Evolutionary conservation across 2,329 filamentous ascomycete species (phyloP), one percentile per base, ranked within the genome.

Genomic region (Verticillium longisporum): DNA sequence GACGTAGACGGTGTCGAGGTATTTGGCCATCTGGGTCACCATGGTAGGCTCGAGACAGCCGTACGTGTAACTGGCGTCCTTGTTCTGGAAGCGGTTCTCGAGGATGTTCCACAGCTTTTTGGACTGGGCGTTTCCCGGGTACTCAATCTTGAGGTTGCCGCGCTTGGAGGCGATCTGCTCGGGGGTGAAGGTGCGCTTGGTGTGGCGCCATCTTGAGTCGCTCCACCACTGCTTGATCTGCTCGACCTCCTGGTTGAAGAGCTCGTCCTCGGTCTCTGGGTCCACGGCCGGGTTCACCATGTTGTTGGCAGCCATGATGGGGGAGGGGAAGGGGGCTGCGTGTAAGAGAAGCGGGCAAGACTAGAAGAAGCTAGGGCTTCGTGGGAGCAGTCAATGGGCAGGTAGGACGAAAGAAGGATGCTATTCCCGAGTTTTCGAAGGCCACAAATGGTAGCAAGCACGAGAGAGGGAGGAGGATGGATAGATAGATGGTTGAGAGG

Each of bases 21-120:
- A 98, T 78, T 98, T 97, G 70, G 94, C 94, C 95, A 99, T 99
- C 77, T 99, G 95, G 33, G 95, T 98, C 74, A 99, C 85, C 91
- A 97, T 97, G 61, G 96, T 97, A 11, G 95, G 95, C 73, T 99
- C 95, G 66, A 99, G 83, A 78, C 95, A 98, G 71, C 95, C 95
- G 73, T 97, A 99, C 61, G 95, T 99, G 80, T 89, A 96, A 77
- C 91, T 96, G 56, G 91, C 91, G 71, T 95, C 90, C 70, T 87
- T 86, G 72, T 84, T 90, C 91, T 96, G 68, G 82, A 95, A 99
- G 67, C 92, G 88, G 41, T 82, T 78, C 80, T 99, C 95, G 38
- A 99, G 81, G 64, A 93, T 93, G 50, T 83, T 83, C 93, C 93
- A 99, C 58, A 98, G 83, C 85, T 99, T 99, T 84, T 97, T 97